These are phyloP conservation scores for Aaosphaeria arxii DNA, from an alignment of 2,329 filamentous ascomycete species.

Conservation along the genomic window DNA sequence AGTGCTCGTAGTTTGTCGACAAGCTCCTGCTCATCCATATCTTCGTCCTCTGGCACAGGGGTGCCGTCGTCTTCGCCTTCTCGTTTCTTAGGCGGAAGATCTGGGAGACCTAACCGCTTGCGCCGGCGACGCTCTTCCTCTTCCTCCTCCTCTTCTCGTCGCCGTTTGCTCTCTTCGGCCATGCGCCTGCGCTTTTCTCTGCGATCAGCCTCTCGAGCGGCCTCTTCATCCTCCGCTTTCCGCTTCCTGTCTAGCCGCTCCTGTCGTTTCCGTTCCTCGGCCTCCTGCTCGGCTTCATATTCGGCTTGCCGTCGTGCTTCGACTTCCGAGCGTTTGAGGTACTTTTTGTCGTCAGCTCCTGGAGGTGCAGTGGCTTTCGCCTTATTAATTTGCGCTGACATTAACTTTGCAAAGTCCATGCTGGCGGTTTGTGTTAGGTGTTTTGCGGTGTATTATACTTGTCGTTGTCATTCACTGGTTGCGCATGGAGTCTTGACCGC, in stretches of 20 bases:
- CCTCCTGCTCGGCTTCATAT: constrained; percentile 79
- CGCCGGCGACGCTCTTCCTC: constrained; percentile 70
- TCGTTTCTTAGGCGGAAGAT: constrained; percentile 56
- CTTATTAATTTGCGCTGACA: constrained; percentile 90
- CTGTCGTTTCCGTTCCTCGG: constrained; percentile 67
- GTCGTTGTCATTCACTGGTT: no score
- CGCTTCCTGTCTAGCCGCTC: constrained; percentile 74
- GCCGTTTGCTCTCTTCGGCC: constrained; percentile 72
- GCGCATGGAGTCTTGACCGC: no score
- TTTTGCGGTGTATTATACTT: no score
- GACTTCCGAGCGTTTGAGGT: constrained; percentile 77
- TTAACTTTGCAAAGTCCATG: constrained; percentile 95
- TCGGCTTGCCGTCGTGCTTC: constrained; percentile 78
- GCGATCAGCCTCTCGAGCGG: constrained; percentile 63
- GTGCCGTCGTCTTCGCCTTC: constrained; percentile 45
- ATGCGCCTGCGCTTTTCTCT: constrained; percentile 80
- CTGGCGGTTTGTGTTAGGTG: constrained; percentile 15
- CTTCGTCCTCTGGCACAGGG: constrained; percentile 49
- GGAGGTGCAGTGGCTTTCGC: constrained; percentile 53
- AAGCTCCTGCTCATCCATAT: constrained; percentile 71
- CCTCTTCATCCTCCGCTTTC: constrained; percentile 83
- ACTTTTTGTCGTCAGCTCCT: constrained; percentile 56
- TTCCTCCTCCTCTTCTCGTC: constrained; percentile 69
- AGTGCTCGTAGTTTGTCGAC: constrained; percentile 64
- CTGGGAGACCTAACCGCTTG: constrained; percentile 76